Evolutionary conservation across 2,329 filamentous ascomycete genomes (phyloP), one percentile per base, ranked within the genome.

Genomic region (Verticillium nubilum): DNA sequence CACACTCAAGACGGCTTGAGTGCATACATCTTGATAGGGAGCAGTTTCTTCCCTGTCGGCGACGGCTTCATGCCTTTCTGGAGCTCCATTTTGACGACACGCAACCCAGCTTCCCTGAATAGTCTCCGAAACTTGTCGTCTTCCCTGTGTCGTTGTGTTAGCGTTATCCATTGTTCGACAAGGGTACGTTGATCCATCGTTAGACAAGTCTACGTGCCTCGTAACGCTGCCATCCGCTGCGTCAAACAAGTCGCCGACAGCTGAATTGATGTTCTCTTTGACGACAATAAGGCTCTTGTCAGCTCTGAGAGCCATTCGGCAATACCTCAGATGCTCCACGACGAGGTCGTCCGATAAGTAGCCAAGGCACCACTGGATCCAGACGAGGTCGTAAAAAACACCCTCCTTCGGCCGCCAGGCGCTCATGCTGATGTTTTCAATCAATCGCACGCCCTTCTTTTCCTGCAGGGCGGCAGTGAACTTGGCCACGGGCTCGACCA

Each of bases 361-460:
- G 23, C 90, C 89, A 5, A 93, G 74, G 72, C 92, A 97, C 92
- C 92, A 97, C 73, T 97, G 92, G 56, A 84, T 88, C 90, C 91
- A 96, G 62, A 97, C 86, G 50, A 97, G 72, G 69, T 92, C 88
- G 72, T 97, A 97, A 57, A 74, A 72, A 5, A 73, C 66, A 5
- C 68, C 76, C 2, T 72, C 65, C 0, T 66, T 74, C 0, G 80
- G 77, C 9, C 66, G 60, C 90, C 90, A 95, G 25, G 82, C 80
- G 72, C 96, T 88, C 1, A 96, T 75, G 0, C 91, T 90, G 1
- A 88, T 74, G 63, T 89, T 91, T 73, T 85, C 88, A n/a, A 96
- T 81, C 26, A 80, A 74, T 2, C 82, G 77, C 13, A 86, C 76
- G 1, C 89, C 88, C 0, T 84, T 71, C 42, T 80, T 81, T 0